Base-by-base conservation (phyloP, 2,329 filamentous ascomycete species). In the Coniochaeta ligniaria region DNA sequence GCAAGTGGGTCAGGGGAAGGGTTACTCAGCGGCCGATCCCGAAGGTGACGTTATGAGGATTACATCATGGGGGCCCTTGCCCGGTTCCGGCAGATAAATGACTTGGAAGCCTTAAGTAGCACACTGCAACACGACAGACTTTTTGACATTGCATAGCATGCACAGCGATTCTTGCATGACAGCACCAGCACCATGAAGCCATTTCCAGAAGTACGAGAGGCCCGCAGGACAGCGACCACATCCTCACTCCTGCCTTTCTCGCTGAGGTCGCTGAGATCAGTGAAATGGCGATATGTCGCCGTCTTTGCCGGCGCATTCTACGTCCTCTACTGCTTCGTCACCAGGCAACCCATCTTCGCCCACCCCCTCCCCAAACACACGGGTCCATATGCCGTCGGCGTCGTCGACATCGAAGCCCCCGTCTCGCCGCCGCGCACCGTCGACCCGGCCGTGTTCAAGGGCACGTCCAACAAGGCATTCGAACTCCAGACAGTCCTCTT, bases 401-500 rank as follows among this genome's bases (percentile, higher is more conserved):
- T 76, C 14, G 69, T 82, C 52, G 79, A 82, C 63, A 66, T 82
- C 33, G 80, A 82, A 61, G 64, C 64, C 14, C 68, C 73, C 4
- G 66, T 71, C 20, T 61, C 65, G 9, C 62, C 65, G 6, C 63
- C 70, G 0, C 69, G 69, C 6, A 61, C 67, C 47, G 62, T 74
- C 31, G 70, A 80, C 9, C 72, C 77, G 1, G 72, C 78, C 0
- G 67, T 70, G 6, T 71, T 79, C 64, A 74, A 68, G 45, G 65
- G 62, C 11, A 71, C 71, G 8, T 12, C 0, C 70, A 70, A 72
- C 24, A 74, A 74, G 2, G 78, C 78, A 0, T 82, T 81, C 57
- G 72, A 77, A 22, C 66, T 81, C 0, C 69, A 79, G 60, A 79
- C 77, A 1, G 78, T 81, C 3, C 71, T 82, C 5, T 79, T 82